phyloP scores from a whole-genome alignment of 371 early-diverging fungal species.

The Rhizopus delemar region DNA sequence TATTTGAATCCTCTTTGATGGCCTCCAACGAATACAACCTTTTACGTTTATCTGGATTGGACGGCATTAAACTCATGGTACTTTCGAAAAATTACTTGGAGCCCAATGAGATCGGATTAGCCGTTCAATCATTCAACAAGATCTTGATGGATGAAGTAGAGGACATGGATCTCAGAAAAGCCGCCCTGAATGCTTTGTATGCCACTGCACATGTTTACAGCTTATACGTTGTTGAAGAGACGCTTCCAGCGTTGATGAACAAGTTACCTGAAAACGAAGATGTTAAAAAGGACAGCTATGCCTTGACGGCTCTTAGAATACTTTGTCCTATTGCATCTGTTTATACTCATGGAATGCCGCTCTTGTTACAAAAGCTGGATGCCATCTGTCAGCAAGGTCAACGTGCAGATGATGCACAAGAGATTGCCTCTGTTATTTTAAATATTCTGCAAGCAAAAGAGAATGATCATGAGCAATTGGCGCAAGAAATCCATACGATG shows the following conservation, averaged over 20 bases:
- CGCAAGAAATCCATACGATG: conserved; percentile 45
- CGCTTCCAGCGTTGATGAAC: conserved; percentile 37
- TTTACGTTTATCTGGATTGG: conserved; percentile 65
- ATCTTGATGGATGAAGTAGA: conserved; percentile 50
- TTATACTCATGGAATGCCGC: conserved; percentile 29
- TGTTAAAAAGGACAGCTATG: conserved; percentile 10
- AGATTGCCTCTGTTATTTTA: conserved; percentile 14
- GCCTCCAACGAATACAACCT: conserved; percentile 74
- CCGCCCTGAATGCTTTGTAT: conserved; percentile 35
- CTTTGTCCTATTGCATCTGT: conserved; percentile 32
- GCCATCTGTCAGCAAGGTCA: conserved; percentile 37
- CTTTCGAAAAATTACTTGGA: conserved; percentile 58
- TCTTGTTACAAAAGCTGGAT: conserved; percentile 41
- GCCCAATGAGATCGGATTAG: conserved; percentile 62
- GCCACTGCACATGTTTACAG: conserved; percentile 26
- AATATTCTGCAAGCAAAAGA: conserved; percentile 47
- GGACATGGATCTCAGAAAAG: conserved; percentile 57
- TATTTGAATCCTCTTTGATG: conserved; percentile 61
- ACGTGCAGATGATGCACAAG: neutral
- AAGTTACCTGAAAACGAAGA: conserved; percentile 23
- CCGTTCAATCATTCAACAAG: conserved; percentile 59
- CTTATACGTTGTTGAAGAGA: conserved; percentile 32
- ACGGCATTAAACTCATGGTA: conserved; percentile 68
- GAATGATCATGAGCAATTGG: conserved; percentile 45
- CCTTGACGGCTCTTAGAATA: conserved; percentile 26